Base-by-base conservation (phyloP, 495 filamentous ascomycete species). In the Penicillium coprophilum region DNA sequence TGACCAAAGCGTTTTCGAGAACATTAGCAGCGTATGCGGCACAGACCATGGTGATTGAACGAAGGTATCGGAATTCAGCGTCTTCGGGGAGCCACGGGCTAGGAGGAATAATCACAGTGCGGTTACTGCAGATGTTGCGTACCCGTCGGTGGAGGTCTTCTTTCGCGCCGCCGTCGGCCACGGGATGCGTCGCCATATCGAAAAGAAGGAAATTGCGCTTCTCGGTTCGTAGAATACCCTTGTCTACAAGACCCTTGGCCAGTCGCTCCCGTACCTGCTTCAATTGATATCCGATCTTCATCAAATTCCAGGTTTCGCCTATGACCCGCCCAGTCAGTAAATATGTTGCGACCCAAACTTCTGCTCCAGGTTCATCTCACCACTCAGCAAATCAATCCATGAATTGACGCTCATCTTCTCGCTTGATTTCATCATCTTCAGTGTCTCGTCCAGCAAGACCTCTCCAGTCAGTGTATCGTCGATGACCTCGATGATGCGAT, bases 371-470 rank as follows among this genome's bases (percentile, higher is more conserved):
- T 11, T 27, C 36, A 40, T 51, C 60, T 50, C 87, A 97, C 94
- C 94, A 65, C 90, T 96, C 90, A 98, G 90, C 56, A 98, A 78
- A 69, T 98, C 94, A 71, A 98, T 97, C 94, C 94, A 98, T 36
- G 90, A 88, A 75, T 87, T 91, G 50, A 97, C 95, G 71, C 94
- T 98, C 94, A 98, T 97, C 82, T 96, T 96, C 81, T 98, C 94
- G 70, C 91, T 96, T 59, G 86, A 85, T 78, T 98, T 97, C 93
- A 97, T 98, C 92, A 98, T 96, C 80, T 98, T 97, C 70, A 98
- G 80, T 57, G 94, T 89, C 80, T 98, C 94, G 77, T 98, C 94
- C 64, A 98, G 84, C 67, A 98, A 82, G 64, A 97, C 92, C 80
- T 98, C 94, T 53, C 94, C 94, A 2, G 94, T 98, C 72, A 97